A percentile compares a stretch with the other conserved stretches of the same genome.
Evolutionary conservation across 2,329 filamentous ascomycete species (phyloP).

Genomic region (Colletotrichum somersetense): DNA sequence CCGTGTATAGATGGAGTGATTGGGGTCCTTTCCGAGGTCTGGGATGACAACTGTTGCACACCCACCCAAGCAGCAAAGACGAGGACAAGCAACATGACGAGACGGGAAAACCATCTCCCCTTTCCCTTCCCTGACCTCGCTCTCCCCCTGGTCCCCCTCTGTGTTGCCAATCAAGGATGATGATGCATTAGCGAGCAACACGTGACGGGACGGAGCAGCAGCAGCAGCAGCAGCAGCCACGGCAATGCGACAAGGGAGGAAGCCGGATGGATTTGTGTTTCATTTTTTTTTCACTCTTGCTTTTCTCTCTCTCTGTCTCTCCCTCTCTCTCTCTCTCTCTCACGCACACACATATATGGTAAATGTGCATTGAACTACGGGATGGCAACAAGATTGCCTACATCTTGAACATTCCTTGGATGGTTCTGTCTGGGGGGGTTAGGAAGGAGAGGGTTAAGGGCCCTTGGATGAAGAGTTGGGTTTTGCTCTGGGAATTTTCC

Average conservation of each 20-base stretch:
- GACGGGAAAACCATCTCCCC: background rate
- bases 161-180: slow-evolving; percentile 6
- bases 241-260: background rate
- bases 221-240: background rate
- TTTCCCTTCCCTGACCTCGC: background rate
- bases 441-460: too few species aligned
- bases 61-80: background rate
- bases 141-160: background rate
- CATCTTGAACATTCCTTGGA: too few species aligned
- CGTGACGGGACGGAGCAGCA: background rate
- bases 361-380: too few species aligned
- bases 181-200: slow-evolving; percentile 6
- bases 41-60: background rate
- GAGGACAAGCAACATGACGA: background rate
- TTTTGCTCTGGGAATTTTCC: too few species aligned
- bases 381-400: too few species aligned
- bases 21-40: background rate
- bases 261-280: background rate
- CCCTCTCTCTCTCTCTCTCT: too few species aligned
- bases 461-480: too few species aligned
- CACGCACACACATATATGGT: too few species aligned
- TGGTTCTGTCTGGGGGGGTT: too few species aligned
- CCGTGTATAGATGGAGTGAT: background rate
- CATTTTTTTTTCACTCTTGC: too few species aligned
- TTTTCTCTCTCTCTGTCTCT: too few species aligned